These are phyloP conservation scores for Kazachstania kunashirensis DNA, from an alignment of 805 yeast species.

Conservation along the genomic window DNA sequence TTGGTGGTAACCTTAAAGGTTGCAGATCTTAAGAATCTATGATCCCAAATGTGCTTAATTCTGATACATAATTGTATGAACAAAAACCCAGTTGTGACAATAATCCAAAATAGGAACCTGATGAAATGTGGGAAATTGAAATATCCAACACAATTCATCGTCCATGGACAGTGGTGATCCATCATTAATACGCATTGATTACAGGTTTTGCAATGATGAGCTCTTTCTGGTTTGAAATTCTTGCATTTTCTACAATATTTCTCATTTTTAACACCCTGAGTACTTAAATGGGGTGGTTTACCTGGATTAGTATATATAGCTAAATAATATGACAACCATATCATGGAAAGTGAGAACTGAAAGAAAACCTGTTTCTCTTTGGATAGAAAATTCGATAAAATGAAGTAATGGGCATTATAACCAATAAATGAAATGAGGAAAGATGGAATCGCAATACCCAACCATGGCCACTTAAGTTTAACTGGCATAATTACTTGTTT, in stretches of 20 bases:
- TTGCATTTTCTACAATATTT: constrained; percentile 69
- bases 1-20: constrained; percentile 32
- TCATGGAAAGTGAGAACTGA: constrained; percentile 40
- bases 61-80: constrained; percentile 35
- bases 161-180: constrained; percentile 97
- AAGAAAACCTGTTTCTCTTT: constrained; percentile 35
- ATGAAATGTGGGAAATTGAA: constrained; percentile 69
- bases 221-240: constrained; percentile 65
- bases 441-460: constrained; percentile 54
- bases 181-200: constrained; percentile 65
- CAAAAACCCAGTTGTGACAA: constrained; percentile 41
- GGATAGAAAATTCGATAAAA: constrained; percentile 39
- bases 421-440: constrained; percentile 49
- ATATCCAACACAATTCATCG: constrained; percentile 81
- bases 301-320: constrained; percentile 71
- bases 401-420: constrained; percentile 49
- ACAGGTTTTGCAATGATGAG: constrained; percentile 81
- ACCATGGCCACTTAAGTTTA: constrained; percentile 39
- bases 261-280: constrained; percentile 16
- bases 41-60: constrained; percentile 35
- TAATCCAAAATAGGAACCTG: constrained; percentile 63
- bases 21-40: constrained; percentile 36
- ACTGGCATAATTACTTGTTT: constrained; percentile 33
- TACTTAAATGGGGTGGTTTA: constrained; percentile 44
- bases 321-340: constrained; percentile 64